These are phyloP conservation scores for Massospora cicadina DNA, from an alignment of 371 early-diverging fungal species.

Conservation along the genomic window DNA sequence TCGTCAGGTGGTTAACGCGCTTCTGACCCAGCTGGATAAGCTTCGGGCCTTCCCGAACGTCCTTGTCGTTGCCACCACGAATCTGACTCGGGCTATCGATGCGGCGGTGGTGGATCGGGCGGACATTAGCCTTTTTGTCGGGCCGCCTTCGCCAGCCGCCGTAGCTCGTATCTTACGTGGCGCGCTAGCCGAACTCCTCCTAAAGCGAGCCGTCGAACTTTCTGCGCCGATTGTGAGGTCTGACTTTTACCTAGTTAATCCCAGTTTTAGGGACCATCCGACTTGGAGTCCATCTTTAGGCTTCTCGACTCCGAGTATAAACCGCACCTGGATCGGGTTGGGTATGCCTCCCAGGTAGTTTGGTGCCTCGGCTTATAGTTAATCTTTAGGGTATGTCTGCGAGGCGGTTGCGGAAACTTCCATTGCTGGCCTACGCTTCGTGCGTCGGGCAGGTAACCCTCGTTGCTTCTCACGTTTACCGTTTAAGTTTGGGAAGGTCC, in stretches of 20 bases:
- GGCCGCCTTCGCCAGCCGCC: conserved; percentile 26
- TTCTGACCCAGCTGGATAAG: conserved; percentile 33
- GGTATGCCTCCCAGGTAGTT: background rate
- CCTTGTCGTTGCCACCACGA: conserved; percentile 39
- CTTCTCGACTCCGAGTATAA: background rate
- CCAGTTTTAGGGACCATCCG: background rate
- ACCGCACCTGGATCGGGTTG: background rate
- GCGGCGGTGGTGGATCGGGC: conserved; percentile 32
- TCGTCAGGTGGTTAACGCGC: conserved; percentile 28
- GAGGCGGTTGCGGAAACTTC: background rate
- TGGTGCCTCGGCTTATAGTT: background rate
- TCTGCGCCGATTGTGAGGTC: conserved; percentile 5
- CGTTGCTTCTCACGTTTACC: background rate
- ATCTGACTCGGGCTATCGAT: conserved; percentile 41
- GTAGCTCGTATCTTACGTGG: conserved; percentile 28
- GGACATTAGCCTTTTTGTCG: conserved; percentile 26
- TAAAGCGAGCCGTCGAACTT: conserved; percentile 17
- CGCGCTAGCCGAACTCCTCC: conserved; percentile 26
- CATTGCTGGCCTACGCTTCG: conserved; percentile 14
- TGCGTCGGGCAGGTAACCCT: background rate
- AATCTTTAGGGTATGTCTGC: background rate
- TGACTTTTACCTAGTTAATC: background rate
- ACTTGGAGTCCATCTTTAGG: background rate
- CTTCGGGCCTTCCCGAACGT: conserved; percentile 29
- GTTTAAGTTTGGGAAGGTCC: background rate